Conservation (phyloP, 2,329 filamentous ascomycete genomes). For the Epichloe festucae region DNA sequence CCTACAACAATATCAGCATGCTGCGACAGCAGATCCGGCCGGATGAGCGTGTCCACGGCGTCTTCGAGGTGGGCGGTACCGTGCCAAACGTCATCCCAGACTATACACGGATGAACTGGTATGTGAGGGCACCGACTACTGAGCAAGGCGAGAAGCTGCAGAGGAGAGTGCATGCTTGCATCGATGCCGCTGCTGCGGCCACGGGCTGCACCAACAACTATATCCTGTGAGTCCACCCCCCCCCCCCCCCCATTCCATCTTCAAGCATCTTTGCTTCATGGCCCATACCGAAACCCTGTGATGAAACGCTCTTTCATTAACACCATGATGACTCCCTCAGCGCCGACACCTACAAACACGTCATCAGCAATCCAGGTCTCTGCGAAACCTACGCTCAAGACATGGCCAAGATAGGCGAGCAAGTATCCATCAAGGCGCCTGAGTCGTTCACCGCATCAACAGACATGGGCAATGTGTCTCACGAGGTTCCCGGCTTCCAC, state of each 20-base stretch:
- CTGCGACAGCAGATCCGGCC: conserved; percentile 26
- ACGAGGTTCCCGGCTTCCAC: conserved; percentile 33
- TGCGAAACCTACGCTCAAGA: conserved; percentile 29
- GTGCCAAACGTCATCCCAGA: conserved; percentile 27
- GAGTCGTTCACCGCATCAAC: conserved; percentile 28
- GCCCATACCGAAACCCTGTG: not conserved
- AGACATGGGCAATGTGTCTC: conserved; percentile 39
- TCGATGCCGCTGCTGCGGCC: conserved; percentile 22
- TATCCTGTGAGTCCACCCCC: conserved; percentile 16
- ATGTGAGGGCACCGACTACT: conserved; percentile 23
- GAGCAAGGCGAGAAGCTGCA: conserved; percentile 15
- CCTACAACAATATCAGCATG: conserved; percentile 23
- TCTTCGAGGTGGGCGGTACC: conserved; percentile 23
- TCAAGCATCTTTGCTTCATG: not conserved
- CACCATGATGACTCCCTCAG: conserved; percentile 7
- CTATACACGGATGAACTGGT: conserved; percentile 26
- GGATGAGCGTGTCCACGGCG: conserved; percentile 23
- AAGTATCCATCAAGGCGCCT: conserved; percentile 21
- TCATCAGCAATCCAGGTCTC: conserved; percentile 30
- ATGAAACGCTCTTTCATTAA: not conserved
- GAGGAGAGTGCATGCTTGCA: conserved; percentile 21
- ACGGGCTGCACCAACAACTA: conserved; percentile 23
- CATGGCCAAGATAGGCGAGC: conserved; percentile 27
- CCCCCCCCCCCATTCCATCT: not conserved
- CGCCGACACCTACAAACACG: conserved; percentile 28